A percentile compares a stretch with the other conserved stretches of the same genome.
These are phyloP conservation scores for Phytophthora chlamydospora DNA, from an alignment of 352 stramenopile genomes.

Conservation along the genomic window DNA sequence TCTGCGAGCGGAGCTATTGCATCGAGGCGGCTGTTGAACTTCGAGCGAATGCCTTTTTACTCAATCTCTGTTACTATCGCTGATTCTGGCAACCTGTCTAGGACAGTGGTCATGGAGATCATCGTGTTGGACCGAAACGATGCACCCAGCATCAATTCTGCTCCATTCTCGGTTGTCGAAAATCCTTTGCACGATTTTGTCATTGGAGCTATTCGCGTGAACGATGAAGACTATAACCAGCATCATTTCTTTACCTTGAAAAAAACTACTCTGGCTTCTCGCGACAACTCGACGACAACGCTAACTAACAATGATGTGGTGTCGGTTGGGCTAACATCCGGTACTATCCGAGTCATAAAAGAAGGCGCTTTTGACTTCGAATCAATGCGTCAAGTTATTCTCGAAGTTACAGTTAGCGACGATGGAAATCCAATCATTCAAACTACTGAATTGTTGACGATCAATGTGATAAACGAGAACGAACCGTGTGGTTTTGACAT, in stretches of 20 bases:
- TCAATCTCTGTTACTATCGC: conserved; percentile 11
- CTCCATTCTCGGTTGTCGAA: conserved; percentile 16
- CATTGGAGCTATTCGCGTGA: conserved; percentile 14
- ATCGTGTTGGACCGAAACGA: conserved; percentile 37
- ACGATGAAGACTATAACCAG: conserved; percentile 31
- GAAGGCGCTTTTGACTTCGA: conserved; percentile 30
- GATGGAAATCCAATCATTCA: conserved; percentile 26
- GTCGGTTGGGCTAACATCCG: conserved; percentile 11
- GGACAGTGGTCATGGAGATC: conserved; percentile 13
- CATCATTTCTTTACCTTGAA: conserved; percentile 21
- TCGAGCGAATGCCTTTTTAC: conserved; percentile 20
- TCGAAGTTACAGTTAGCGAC: conserved; percentile 20
- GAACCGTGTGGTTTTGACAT: conserved; percentile 22
- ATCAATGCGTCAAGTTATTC: conserved; percentile 4
- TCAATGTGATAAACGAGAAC: conserved; percentile 24
- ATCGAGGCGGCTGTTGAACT: conserved; percentile 20
- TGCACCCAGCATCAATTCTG: conserved; percentile 17
- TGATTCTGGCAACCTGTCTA: conserved; percentile 19
- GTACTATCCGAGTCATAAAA: conserved; percentile 23
- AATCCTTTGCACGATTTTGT: conserved; percentile 4
- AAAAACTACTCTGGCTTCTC: conserved; percentile 19
- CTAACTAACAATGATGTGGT: conserved; percentile 18
- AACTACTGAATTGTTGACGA: conserved; percentile 6
- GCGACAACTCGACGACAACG: conserved; percentile 12
- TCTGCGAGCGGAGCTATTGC: conserved; percentile 11